These are phyloP conservation scores for Tricholoma sp. DNA, from an alignment of 768 basidiomycete genomes.

Conservation along the genomic window DNA sequence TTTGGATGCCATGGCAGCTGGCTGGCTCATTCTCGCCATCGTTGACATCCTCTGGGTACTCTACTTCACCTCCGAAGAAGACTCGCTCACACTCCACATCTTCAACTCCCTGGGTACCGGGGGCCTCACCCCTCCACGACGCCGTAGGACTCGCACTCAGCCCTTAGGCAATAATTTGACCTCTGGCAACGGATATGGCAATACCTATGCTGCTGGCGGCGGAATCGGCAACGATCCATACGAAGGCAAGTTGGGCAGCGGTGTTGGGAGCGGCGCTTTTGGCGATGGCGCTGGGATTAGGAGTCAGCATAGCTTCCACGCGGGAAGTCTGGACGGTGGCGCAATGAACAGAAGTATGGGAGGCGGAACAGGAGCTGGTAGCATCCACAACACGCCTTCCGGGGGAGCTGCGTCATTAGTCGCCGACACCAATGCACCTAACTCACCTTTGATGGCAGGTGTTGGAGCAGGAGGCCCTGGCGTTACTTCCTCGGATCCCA, in stretches of 20 bases:
- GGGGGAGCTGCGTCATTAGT: constrained; percentile 38
- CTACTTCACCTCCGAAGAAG: constrained; percentile 96
- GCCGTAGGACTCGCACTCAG: constrained; percentile 64
- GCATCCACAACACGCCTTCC: constrained; percentile 47
- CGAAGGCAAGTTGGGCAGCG: constrained; percentile 55
- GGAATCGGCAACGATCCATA: constrained; percentile 69
- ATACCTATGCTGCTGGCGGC: constrained; percentile 59
- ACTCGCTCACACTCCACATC: constrained; percentile 76
- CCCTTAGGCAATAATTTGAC: constrained; percentile 61
- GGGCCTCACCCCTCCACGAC: constrained; percentile 76
- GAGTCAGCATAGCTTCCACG: constrained; percentile 52
- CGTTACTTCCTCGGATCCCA: constrained; percentile 20
- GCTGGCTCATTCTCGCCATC: constrained; percentile 89
- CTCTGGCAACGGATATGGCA: constrained; percentile 56
- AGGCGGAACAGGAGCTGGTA: constrained; percentile 39
- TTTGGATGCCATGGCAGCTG: constrained; percentile 81
- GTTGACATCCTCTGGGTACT: constrained; percentile 95
- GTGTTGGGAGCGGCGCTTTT: constrained; percentile 40
- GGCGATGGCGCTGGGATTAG: constrained; percentile 37
- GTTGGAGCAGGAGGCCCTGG: constrained; percentile 49
- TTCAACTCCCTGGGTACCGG: constrained; percentile 89
- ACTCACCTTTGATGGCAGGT: constrained; percentile 67
- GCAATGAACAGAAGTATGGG: constrained; percentile 33
- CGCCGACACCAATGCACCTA: constrained; percentile 43
- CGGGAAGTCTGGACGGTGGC: constrained; percentile 37